phyloP scores from a whole-genome alignment of 306 rosid species.

The Citrullus amarus region DNA sequence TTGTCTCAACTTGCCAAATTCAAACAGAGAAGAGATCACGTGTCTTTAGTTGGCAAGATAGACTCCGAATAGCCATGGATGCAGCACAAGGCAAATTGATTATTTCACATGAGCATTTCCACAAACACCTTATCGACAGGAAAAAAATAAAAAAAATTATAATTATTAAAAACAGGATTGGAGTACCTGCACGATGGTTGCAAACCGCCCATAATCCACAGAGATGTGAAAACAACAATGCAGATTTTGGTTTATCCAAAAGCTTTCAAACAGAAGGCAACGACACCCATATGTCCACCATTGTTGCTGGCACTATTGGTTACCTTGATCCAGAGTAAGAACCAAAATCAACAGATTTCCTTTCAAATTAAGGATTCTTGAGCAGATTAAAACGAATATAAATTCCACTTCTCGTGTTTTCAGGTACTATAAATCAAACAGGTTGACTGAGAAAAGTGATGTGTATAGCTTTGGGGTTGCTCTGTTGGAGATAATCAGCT shows the following conservation, averaged over 20 bases:
- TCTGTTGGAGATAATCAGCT: conserved; percentile 12
- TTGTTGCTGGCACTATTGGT: conserved; percentile 40
- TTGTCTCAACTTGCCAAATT: not conserved
- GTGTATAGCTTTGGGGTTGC: conserved; percentile 22
- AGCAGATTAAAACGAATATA: not conserved
- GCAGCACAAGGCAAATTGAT: conserved; percentile 13
- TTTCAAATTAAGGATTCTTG: not conserved
- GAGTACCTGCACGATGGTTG: conserved; percentile 36
- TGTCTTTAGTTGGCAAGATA: conserved; percentile 19
- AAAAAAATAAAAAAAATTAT: too few relatives aligned
- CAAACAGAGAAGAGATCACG: not conserved
- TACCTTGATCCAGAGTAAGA: conserved; percentile 47
- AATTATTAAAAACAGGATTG: conserved; percentile 11
- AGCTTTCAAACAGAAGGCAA: conserved; percentile 16
- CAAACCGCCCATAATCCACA: conserved; percentile 24
- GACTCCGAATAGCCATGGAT: conserved; percentile 27
- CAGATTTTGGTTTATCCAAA: conserved; percentile 29
- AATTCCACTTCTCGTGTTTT: not conserved
- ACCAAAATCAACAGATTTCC: too few relatives aligned
- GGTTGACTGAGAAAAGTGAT: conserved; percentile 20
- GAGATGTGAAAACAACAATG: conserved; percentile 26
- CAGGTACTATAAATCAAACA: conserved; percentile 15
- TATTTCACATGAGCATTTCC: not conserved
- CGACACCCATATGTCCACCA: conserved; percentile 17
- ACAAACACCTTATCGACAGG: not conserved